Base-by-base conservation (phyloP, 2,329 filamentous ascomycete genomes). In the Xylariales sp. region DNA sequence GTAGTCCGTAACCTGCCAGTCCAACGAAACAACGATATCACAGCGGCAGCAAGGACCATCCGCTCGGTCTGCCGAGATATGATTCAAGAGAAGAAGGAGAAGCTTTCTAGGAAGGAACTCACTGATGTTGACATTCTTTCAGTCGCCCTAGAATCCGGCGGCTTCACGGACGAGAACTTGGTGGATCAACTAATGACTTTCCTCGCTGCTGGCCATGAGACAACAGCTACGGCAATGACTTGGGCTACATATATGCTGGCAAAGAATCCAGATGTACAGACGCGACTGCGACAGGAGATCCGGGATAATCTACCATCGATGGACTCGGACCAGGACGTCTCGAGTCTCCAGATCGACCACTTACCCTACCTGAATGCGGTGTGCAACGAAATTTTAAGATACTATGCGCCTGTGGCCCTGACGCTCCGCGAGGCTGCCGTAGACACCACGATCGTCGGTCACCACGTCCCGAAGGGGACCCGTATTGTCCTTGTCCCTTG, bases 11-110 rank as follows among this genome's bases (percentile, higher is more conserved):
- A 59, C 3, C 61, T 96, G 0, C 90, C 91, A 0, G 51, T 91
- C 21, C 73, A 81, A 50, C 76, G 82, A 44, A 95, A 91, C 62
- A 65, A 66, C n/a, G 75, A 82, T 12, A 68, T 90, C 18, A 56
- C 69, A 7, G 63, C 63, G 4, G 81, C 82, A 1, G 68, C 74
- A 7, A 55, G 57, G 5, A 68, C 73, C 33, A 82, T 93, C 54
- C 82, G 86, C 33, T 63, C 70, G 16, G 74, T 81, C 1, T 89
- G 86, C 47, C 69, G 72, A 2, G 71, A 84, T 32, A 70, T 95
- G 24, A 82, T 96, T 51, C 46, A 40, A 16, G 69, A 81, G 46
- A 95, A 94, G 69, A 82, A 83, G 53, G 69, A 59, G 31, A 70
- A 67, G 51, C 54, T 71, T 32, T 64, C 59, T 25, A 64, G 66